Conservation (phyloP, 176 grass and related monocot genomes). For the Hsuehochloa calcarea region DNA sequence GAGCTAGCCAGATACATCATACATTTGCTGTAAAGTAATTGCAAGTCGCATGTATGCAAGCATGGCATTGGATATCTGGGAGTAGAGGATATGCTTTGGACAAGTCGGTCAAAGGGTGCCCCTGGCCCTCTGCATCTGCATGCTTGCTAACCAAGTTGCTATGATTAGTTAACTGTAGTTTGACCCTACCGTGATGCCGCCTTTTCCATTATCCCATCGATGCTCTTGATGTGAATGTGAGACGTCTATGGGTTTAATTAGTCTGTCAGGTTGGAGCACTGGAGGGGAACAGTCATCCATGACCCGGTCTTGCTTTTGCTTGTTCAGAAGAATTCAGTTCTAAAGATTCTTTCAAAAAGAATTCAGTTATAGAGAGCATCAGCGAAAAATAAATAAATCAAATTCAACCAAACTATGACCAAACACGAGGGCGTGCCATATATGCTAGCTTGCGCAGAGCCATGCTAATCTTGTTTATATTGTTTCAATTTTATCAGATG, state of each 20-base stretch:
- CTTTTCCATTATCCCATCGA: conserved; percentile 15
- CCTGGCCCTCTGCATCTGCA: neutral
- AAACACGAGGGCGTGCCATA: too few species aligned
- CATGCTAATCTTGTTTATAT: too few species aligned
- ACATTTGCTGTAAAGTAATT: conserved; percentile 13
- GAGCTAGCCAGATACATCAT: neutral
- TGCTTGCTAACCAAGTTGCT: conserved; percentile 13
- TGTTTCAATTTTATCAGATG: neutral
- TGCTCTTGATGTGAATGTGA: neutral
- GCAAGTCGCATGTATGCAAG: neutral
- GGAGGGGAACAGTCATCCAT: neutral
- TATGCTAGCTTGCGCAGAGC: too few species aligned
- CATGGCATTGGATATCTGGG: neutral
- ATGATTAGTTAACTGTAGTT: neutral
- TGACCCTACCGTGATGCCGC: conserved; percentile 3
- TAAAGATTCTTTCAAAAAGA: too few species aligned
- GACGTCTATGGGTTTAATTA: neutral
- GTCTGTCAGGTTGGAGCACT: neutral
- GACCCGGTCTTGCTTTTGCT: neutral
- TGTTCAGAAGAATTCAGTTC: neutral
- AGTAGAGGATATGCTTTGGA: conserved; percentile 13
- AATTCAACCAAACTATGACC: neutral
- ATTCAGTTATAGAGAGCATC: neutral
- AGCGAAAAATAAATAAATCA: neutral
- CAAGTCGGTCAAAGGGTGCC: conserved; percentile 3